phyloP scores from a whole-genome alignment of 2,329 filamentous ascomycete species.

The Emericellopsis cladophorae region DNA sequence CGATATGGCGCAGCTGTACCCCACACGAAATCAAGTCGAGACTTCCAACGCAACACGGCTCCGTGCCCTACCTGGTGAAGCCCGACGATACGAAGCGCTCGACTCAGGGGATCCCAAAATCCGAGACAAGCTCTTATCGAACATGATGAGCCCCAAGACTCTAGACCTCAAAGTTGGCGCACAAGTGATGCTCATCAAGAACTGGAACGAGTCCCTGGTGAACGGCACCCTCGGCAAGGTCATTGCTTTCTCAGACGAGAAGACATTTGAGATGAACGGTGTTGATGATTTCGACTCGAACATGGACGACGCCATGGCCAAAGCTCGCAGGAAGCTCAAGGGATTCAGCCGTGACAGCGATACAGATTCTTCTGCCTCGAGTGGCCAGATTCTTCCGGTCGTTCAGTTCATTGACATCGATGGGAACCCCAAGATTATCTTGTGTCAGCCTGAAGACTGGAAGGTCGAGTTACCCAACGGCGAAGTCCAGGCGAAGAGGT shows the following conservation, averaged over 20 bases:
- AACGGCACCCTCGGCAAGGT: conserved; percentile 91
- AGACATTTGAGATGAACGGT: conserved; percentile 21
- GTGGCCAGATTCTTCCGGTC: conserved; percentile 58
- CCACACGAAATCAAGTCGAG: conserved; percentile 83
- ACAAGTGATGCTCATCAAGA: conserved; percentile 99
- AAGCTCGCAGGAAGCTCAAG: conserved; percentile 44
- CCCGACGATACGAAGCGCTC: conserved; percentile 55
- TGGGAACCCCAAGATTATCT: conserved; percentile 49
- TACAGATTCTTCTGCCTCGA: conserved; percentile 19
- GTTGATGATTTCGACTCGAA: conserved; percentile 31
- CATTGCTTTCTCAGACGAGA: conserved; percentile 27
- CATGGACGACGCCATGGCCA: conserved; percentile 26
- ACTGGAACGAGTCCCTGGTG: conserved; percentile 85
- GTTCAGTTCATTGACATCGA: conserved; percentile 73
- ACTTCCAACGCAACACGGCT: conserved; percentile 69
- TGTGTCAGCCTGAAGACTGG: conserved; percentile 84
- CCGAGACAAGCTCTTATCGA: conserved; percentile 67
- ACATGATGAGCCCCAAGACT: conserved; percentile 82
- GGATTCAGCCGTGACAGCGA: conserved; percentile 29
- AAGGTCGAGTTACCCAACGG: conserved; percentile 95
- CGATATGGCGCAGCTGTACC: conserved; percentile 71
- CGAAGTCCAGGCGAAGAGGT: conserved; percentile 79
- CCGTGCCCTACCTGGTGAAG: conserved; percentile 54
- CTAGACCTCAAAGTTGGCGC: conserved; percentile 81
- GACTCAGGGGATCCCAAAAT: conserved; percentile 63